Evolutionary conservation across 1,139 yeast genomes (phyloP).

Genomic region (Scheffersomyces lignicola): DNA sequence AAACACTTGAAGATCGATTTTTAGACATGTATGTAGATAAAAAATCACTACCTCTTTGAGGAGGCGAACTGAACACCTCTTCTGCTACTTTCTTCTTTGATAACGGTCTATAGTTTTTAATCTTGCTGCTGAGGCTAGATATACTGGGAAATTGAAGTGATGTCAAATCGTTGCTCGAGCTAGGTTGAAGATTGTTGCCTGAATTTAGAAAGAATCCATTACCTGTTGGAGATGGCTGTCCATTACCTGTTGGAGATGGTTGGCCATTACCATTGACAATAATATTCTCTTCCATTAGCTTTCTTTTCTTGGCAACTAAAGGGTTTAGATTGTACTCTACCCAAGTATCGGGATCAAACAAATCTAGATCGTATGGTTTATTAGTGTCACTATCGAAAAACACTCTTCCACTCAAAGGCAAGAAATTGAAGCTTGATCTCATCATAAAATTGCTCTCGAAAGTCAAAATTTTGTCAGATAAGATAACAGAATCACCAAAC

Average conservation of each 20-base stretch:
- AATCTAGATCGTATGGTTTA: conserved; percentile 66
- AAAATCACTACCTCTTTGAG: conserved; percentile 2
- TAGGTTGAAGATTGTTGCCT: not conserved
- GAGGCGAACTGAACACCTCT: not conserved
- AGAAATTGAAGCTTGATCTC: conserved; percentile 78
- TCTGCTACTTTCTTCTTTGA: not conserved
- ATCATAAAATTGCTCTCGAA: conserved; percentile 83
- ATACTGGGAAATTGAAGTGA: conserved; percentile 1
- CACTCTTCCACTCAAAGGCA: conserved; percentile 74
- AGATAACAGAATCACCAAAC: conserved; percentile 75
- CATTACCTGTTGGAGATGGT: conserved; percentile 1
- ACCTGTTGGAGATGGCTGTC: conserved; percentile 4
- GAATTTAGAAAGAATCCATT: conserved; percentile 2
- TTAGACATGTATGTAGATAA: not conserved
- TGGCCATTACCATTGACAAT: not conserved
- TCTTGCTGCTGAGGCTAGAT: conserved; percentile 1
- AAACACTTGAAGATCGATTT: not conserved
- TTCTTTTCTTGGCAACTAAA: conserved; percentile 54
- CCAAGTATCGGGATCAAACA: conserved; percentile 81
- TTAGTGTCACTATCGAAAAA: conserved; percentile 62
- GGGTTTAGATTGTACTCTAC: conserved; percentile 74
- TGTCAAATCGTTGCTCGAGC: not conserved
- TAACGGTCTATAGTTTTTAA: not conserved
- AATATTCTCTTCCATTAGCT: conserved; percentile 8
- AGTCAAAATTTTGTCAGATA: conserved; percentile 73